These are phyloP conservation scores for Zygotorulaspora chibaensis DNA, from an alignment of 805 yeast genomes.

Conservation along the genomic window DNA sequence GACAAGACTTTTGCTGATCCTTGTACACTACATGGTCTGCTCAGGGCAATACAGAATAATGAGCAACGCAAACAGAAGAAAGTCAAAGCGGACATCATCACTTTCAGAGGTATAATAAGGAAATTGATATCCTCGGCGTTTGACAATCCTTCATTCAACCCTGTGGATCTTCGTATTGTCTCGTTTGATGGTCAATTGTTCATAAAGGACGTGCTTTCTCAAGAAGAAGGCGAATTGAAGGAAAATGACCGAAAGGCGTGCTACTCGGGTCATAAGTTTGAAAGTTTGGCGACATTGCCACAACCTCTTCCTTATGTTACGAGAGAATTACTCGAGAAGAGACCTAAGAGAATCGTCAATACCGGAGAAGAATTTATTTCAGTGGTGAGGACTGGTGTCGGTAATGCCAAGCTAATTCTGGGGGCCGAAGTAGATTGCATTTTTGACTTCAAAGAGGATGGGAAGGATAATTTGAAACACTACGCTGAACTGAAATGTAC, in stretches of 20 bases:
- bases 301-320: slow-evolving; percentile 70
- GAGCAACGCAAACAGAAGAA: slow-evolving; percentile 48
- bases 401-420: slow-evolving; percentile 58
- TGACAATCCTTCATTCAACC: slow-evolving; percentile 48
- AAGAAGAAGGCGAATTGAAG: slow-evolving; percentile 23
- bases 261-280: slow-evolving; percentile 82
- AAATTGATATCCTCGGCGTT: slow-evolving; percentile 56
- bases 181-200: slow-evolving; percentile 74
- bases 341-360: slow-evolving; percentile 57
- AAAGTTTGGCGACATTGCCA: slow-evolving; percentile 66
- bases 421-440: slow-evolving; percentile 94
- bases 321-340: slow-evolving; percentile 61
- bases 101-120: slow-evolving; percentile 79
- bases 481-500: slow-evolving; percentile 84
- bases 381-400: slow-evolving; percentile 83
- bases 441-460: slow-evolving; percentile 61
- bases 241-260: slow-evolving; percentile 40
- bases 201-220: slow-evolving; percentile 44
- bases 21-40: slow-evolving; percentile 45
- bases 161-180: slow-evolving; percentile 57
- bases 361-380: slow-evolving; percentile 74
- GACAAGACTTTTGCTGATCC: slow-evolving; percentile 49
- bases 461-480: slow-evolving; percentile 54
- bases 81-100: slow-evolving; percentile 58
- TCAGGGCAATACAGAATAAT: slow-evolving; percentile 49